These are phyloP conservation scores for Closterium sp. DNA, from an alignment of 139 green algal species.

Conservation along the genomic window DNA sequence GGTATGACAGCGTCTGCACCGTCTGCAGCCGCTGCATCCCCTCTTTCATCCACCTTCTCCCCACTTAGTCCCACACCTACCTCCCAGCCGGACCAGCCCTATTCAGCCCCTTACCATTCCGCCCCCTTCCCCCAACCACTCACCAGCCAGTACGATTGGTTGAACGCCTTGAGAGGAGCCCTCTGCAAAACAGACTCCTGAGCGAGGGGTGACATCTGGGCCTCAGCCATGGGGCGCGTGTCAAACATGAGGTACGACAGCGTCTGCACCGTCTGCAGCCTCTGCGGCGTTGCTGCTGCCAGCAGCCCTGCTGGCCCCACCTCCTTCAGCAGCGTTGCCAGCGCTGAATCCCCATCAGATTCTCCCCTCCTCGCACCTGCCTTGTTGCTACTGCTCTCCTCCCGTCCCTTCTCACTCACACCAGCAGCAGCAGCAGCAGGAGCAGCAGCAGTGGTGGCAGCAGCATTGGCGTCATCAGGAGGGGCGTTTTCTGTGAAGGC, in stretches of 20 bases:
- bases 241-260: slow-evolving; percentile 51
- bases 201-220: slow-evolving; percentile 22
- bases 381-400: not conserved
- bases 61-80: not conserved
- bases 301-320: not conserved
- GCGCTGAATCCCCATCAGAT: not conserved
- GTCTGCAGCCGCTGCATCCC: not conserved
- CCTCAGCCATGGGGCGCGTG: slow-evolving; percentile 41
- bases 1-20: slow-evolving; percentile 23
- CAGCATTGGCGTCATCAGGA: not conserved
- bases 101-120: too few species aligned
- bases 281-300: not conserved
- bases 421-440: not conserved
- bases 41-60: too few species aligned
- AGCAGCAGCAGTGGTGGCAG: not conserved
- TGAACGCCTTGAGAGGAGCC: slow-evolving; percentile 34
- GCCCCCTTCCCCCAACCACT: not conserved
- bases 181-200: slow-evolving; percentile 23
- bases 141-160: slow-evolving; percentile 38
- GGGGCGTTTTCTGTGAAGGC: not conserved
- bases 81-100: too few species aligned
- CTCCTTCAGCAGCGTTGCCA: not conserved
- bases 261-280: slow-evolving; percentile 6
- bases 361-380: not conserved
- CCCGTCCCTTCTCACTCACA: not conserved